Percentiles rank a stretch among this genome's conserved stretches.
phyloP scores from a whole-genome alignment of 768 basidiomycete genomes.

The Suillus placidus region DNA sequence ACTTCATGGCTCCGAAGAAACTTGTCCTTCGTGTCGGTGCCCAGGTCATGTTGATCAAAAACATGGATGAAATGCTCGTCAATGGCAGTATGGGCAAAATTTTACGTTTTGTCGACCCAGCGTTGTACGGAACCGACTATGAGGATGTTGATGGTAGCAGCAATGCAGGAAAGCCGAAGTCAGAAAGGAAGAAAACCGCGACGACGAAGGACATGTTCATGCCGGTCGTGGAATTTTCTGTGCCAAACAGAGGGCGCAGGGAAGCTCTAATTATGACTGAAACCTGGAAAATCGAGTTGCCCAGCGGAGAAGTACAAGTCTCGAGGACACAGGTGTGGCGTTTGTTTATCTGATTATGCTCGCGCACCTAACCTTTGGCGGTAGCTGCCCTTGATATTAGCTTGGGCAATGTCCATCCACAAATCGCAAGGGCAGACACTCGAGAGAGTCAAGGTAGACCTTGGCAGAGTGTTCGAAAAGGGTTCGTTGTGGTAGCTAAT shows the following conservation, averaged over 20 bases:
- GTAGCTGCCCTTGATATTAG: slow-evolving; percentile 83
- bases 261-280: slow-evolving; percentile 68
- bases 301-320: slow-evolving; percentile 83
- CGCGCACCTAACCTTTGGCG: neutral
- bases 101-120: slow-evolving; percentile 66
- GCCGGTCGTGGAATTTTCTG: slow-evolving; percentile 79
- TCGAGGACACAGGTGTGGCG: slow-evolving; percentile 72
- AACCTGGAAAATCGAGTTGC: slow-evolving; percentile 83
- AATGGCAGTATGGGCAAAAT: slow-evolving; percentile 95
- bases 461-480: slow-evolving; percentile 92
- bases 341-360: slow-evolving; percentile 6
- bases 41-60: slow-evolving; percentile 97
- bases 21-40: slow-evolving; percentile 78
- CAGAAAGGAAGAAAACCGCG: slow-evolving; percentile 26
- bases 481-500: slow-evolving; percentile 43
- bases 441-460: slow-evolving; percentile 91
- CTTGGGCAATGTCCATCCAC: slow-evolving; percentile 99
- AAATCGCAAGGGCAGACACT: slow-evolving; percentile 98
- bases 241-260: slow-evolving; percentile 58
- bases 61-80: slow-evolving; percentile 85
- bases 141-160: slow-evolving; percentile 39
- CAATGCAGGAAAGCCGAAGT: slow-evolving; percentile 36
- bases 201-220: slow-evolving; percentile 41
- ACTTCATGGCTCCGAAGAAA: slow-evolving; percentile 83
- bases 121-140: slow-evolving; percentile 45